These are phyloP conservation scores for Pythium sp. DNA, from an alignment of 352 stramenopile genomes.

Conservation along the genomic window DNA sequence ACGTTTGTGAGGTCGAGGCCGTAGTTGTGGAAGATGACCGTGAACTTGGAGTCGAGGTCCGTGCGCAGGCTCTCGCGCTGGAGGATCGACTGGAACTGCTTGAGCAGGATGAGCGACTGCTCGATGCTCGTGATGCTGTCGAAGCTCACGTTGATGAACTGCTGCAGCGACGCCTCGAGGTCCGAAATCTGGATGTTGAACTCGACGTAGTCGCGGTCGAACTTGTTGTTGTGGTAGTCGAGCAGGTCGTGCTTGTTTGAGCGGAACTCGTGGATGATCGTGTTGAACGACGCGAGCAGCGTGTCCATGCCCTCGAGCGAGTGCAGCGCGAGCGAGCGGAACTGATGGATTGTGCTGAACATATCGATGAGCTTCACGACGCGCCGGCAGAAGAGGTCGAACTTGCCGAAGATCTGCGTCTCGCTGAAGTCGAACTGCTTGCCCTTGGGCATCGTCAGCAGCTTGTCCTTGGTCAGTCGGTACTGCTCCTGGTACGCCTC, in stretches of 20 bases:
- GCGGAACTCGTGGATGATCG: conserved; percentile 80
- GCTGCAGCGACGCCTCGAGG: conserved; percentile 82
- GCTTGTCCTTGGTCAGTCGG: conserved; percentile 84
- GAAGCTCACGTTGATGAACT: conserved; percentile 91
- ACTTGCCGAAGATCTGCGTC: conserved; percentile 90
- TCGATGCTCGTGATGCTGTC: conserved; percentile 89
- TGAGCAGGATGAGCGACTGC: conserved; percentile 78
- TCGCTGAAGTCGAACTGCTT: conserved; percentile 92
- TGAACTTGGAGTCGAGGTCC: conserved; percentile 89
- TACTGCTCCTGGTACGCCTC: conserved; percentile 92
- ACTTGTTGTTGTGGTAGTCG: conserved; percentile 89
- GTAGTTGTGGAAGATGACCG: conserved; percentile 91
- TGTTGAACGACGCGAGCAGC: conserved; percentile 73
- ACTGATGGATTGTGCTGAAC: conserved; percentile 92
- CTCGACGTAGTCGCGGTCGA: conserved; percentile 92
- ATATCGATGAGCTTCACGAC: conserved; percentile 91
- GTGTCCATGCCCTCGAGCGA: conserved; percentile 90
- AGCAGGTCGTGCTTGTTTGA: conserved; percentile 82
- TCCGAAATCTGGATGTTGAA: conserved; percentile 93
- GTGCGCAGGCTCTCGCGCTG: conserved; percentile 79
- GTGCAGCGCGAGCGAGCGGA: conserved; percentile 83
- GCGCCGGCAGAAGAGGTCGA: conserved; percentile 88
- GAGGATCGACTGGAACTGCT: conserved; percentile 87
- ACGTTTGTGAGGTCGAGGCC: conserved; percentile 83
- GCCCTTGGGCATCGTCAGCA: conserved; percentile 87